Percentiles rank a stretch among this genome's conserved stretches.
Conservation (phyloP, 371 early-diverging fungal genomes). For the Mortierella sp. region DNA sequence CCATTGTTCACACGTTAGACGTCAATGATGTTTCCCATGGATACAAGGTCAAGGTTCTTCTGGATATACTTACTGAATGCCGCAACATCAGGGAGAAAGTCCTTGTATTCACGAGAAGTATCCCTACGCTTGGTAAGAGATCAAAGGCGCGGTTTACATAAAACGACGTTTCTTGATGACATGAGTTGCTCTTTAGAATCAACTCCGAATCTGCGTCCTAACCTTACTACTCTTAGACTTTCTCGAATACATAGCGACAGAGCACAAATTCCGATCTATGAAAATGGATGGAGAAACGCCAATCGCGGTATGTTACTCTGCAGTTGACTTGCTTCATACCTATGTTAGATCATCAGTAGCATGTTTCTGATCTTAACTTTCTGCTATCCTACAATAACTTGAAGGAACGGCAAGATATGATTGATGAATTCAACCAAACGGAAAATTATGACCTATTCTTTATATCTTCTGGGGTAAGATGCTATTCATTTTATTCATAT, state of each 20-base stretch:
- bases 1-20: conserved; percentile 8
- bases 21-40: conserved; percentile 42
- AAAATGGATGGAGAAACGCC: conserved; percentile 28
- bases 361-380: neutral
- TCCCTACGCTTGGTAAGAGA: conserved; percentile 71
- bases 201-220: neutral
- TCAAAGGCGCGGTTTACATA: neutral
- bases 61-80: conserved; percentile 64
- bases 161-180: too few species aligned
- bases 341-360: neutral
- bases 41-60: conserved; percentile 64
- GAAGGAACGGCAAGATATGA: conserved; percentile 74
- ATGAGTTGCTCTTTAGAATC: too few species aligned
- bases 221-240: conserved; percentile 59
- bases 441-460: conserved; percentile 70
- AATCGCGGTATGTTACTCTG: conserved; percentile 16
- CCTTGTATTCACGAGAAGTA: conserved; percentile 80
- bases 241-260: conserved; percentile 53
- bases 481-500: neutral
- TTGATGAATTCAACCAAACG: conserved; percentile 82
- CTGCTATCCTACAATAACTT: neutral
- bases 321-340: conserved; percentile 4
- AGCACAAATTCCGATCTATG: conserved; percentile 14
- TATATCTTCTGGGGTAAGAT: conserved; percentile 71
- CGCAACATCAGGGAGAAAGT: conserved; percentile 70